Conservation (phyloP, 345 rosid genomes). For the Arabidopsis suecica region DNA sequence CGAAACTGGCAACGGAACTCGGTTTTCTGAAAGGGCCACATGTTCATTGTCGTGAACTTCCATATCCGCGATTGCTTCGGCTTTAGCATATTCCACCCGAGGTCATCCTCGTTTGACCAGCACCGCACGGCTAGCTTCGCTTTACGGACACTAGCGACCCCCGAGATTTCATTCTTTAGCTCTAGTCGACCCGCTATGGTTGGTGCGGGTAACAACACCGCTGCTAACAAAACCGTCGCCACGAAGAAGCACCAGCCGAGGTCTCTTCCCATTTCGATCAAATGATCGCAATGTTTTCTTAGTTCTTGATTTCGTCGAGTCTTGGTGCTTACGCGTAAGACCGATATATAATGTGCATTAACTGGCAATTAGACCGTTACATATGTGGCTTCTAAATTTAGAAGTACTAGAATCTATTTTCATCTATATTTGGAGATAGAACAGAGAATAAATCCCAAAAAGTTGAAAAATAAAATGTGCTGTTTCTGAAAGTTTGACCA, state of each 20-base stretch:
- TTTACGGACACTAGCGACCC: conserved; percentile 13
- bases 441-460: conserved; percentile 22
- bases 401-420: conserved; percentile 21
- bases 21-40: conserved; percentile 45
- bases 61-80: conserved; percentile 26
- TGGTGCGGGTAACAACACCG: background rate
- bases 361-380: conserved; percentile 26
- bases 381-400: conserved; percentile 20
- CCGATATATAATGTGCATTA: conserved; percentile 16
- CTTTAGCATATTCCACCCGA: conserved; percentile 33
- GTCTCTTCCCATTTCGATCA: conserved; percentile 11
- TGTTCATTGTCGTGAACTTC: conserved; percentile 42
- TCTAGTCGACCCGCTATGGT: conserved; percentile 36
- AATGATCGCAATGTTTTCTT: background rate
- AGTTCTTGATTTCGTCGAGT: background rate
- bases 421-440: conserved; percentile 7
- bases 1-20: conserved; percentile 41
- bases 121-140: conserved; percentile 40
- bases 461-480: conserved; percentile 9
- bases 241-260: conserved; percentile 10
- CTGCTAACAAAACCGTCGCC: background rate
- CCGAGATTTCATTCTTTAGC: conserved; percentile 38
- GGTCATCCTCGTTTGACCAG: conserved; percentile 43
- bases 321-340: conserved; percentile 4
- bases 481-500: conserved; percentile 32